These are phyloP conservation scores for Tuber microsphaerosporum DNA, from an alignment of 495 filamentous ascomycete species.

Conservation along the genomic window DNA sequence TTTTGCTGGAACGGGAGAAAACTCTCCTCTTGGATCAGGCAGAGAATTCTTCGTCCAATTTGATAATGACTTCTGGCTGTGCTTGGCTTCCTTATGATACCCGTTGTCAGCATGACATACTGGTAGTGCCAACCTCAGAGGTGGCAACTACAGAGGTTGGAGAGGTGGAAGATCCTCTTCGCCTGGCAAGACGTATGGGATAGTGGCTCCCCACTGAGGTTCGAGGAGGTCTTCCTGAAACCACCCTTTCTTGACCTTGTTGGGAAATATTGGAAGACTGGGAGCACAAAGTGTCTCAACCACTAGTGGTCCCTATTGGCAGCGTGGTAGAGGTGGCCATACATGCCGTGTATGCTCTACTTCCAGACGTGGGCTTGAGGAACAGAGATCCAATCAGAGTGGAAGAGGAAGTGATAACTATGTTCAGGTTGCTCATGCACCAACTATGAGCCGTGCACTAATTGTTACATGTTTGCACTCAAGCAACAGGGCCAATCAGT, in stretches of 20 bases:
- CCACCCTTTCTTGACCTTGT: fast-evolving
- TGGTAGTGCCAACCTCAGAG: fast-evolving
- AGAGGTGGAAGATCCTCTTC: neutral
- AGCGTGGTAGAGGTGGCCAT: neutral
- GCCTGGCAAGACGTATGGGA: no score
- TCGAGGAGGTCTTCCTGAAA: neutral
- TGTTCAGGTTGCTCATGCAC: neutral
- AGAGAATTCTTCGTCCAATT: neutral
- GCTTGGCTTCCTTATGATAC: neutral
- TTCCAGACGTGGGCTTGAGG: neutral
- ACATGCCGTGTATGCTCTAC: neutral
- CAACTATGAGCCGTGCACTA: neutral
- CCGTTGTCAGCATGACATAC: neutral
- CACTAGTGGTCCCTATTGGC: neutral
- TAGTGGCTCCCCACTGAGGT: no score
- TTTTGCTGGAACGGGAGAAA: neutral
- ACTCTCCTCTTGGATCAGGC: neutral
- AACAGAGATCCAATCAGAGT: neutral
- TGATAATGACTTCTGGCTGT: neutral
- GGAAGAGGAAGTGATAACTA: neutral
- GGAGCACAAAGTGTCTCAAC: neutral
- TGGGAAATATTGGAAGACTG: neutral
- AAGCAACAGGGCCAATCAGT: neutral
- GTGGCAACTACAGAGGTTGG: neutral
- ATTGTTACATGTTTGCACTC: neutral